These are phyloP conservation scores for Calonectria naviculata DNA, from an alignment of 2,329 filamentous ascomycete species.

Conservation along the genomic window DNA sequence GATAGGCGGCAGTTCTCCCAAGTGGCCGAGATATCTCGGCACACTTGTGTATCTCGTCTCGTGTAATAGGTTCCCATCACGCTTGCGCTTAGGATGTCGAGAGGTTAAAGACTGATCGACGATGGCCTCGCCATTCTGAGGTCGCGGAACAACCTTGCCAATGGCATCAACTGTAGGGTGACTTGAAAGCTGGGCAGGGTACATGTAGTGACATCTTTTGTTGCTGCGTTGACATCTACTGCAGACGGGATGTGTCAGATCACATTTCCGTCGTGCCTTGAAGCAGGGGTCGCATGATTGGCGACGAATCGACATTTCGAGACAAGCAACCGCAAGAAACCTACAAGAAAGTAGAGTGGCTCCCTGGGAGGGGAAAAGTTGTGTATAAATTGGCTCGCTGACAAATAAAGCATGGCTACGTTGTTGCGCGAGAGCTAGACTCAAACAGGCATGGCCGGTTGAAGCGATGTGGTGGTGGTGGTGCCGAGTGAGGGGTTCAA, in stretches of 20 bases:
- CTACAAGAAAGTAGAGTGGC: not conserved
- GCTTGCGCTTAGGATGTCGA: not conserved
- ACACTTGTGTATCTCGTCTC: not conserved
- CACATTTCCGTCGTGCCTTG: slow-evolving; percentile 15
- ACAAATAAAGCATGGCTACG: not conserved
- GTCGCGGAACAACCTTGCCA: not conserved
- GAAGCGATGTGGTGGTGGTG: too few relatives aligned
- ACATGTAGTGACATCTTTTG: slow-evolving; percentile 20
- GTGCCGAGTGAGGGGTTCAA: not conserved
- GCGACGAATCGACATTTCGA: slow-evolving; percentile 24
- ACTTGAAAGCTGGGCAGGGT: slow-evolving; percentile 1
- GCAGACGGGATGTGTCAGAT: slow-evolving; percentile 20
- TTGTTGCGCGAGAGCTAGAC: not conserved
- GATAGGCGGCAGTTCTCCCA: slow-evolving; percentile 3
- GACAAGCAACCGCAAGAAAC: not conserved
- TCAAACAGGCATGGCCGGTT: not conserved
- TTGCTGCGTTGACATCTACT: slow-evolving; percentile 7
- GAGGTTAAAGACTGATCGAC: not conserved
- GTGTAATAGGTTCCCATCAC: not conserved
- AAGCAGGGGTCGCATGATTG: slow-evolving; percentile 25
- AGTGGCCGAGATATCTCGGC: slow-evolving; percentile 6
- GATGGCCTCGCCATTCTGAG: not conserved
- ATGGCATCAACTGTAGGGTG: not conserved
- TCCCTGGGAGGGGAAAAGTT: not conserved
- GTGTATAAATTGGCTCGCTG: not conserved